Conservation (phyloP, 2,329 filamentous ascomycete species). For the Botrytis pseudocinerea region DNA sequence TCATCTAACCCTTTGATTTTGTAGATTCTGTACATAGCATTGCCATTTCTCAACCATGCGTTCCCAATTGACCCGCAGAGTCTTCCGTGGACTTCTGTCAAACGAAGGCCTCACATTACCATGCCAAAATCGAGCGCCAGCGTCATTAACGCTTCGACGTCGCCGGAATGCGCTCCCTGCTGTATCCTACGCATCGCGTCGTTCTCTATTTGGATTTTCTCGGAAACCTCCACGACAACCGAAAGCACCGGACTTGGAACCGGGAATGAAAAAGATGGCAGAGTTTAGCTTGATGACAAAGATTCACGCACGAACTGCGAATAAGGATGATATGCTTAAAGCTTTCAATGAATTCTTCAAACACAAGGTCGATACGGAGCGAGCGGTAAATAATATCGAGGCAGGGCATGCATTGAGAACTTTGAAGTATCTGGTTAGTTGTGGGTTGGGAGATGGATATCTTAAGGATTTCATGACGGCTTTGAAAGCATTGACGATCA, state of each 20-base stretch:
- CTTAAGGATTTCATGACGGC: constrained; percentile 29
- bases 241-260: constrained; percentile 64
- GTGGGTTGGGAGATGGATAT: constrained; percentile 24
- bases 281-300: constrained; percentile 64
- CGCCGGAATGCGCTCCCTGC: constrained; percentile 5
- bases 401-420: constrained; percentile 61
- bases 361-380: constrained; percentile 50
- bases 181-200: constrained; percentile 41
- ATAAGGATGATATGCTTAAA: constrained; percentile 59
- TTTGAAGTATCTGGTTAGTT: constrained; percentile 57
- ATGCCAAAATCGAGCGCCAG: constrained; percentile 36
- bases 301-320: constrained; percentile 64
- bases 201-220: constrained; percentile 60
- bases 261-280: constrained; percentile 71
- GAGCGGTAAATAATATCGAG: constrained; percentile 64
- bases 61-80: constrained; percentile 59
- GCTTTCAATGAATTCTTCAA: constrained; percentile 67
- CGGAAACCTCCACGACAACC: constrained; percentile 58
- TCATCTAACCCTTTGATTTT: background rate
- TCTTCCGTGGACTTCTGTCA: constrained; percentile 58
- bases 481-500: constrained; percentile 25
- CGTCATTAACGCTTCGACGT: constrained; percentile 38
- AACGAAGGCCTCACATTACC: constrained; percentile 46
- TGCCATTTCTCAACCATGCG: constrained; percentile 47
- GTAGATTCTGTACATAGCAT: constrained; percentile 27